These are phyloP conservation scores for Lyophyllum atratum DNA, from an alignment of 768 basidiomycete genomes.

Conservation along the genomic window DNA sequence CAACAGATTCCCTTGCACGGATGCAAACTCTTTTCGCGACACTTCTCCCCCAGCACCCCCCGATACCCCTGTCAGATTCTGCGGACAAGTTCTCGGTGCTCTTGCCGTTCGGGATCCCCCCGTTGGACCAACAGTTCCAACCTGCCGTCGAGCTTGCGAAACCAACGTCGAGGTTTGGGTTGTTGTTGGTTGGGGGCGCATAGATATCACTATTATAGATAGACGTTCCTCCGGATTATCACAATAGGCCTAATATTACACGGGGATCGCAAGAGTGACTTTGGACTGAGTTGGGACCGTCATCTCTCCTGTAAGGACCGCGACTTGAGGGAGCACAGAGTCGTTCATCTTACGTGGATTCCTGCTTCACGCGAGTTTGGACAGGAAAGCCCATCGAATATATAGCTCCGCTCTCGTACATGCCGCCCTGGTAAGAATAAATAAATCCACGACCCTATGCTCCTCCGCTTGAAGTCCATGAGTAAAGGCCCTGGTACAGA, in stretches of 20 bases:
- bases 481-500: conserved; percentile 20
- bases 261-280: background rate
- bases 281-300: background rate
- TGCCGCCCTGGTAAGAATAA: conserved; percentile 10
- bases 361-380: background rate
- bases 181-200: conserved; percentile 62
- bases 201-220: conserved; percentile 11
- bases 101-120: conserved; percentile 54
- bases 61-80: conserved; percentile 17
- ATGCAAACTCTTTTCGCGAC: conserved; percentile 64
- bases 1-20: conserved; percentile 49
- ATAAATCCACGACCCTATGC: conserved; percentile 48
- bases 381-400: conserved; percentile 1
- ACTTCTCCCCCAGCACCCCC: conserved; percentile 47
- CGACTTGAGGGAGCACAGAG: background rate
- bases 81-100: conserved; percentile 44
- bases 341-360: background rate
- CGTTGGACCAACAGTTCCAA: conserved; percentile 53
- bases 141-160: conserved; percentile 67
- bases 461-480: conserved; percentile 58
- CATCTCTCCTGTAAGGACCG: no score
- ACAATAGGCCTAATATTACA: background rate
- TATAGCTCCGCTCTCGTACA: conserved; percentile 13
- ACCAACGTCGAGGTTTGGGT: conserved; percentile 72
- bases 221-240: background rate